These are phyloP conservation scores for Volvox carteri DNA, from an alignment of 163 green algal genomes.

Conservation along the genomic window DNA sequence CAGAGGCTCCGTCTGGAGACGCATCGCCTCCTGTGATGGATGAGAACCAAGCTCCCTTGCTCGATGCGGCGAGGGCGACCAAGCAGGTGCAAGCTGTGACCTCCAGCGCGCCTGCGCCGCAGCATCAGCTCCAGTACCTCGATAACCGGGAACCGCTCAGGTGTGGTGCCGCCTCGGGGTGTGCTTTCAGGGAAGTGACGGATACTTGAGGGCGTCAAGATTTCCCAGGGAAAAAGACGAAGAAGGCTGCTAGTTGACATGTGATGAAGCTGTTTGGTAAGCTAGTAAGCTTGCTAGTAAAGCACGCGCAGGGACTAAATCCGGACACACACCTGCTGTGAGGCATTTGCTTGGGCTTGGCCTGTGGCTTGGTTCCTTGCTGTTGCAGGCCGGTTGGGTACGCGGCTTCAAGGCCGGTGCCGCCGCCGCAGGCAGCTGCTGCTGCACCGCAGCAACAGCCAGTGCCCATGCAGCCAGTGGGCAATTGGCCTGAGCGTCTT, in stretches of 20 bases:
- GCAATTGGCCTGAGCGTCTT: conserved; percentile 57
- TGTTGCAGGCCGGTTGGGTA: conserved; percentile 20
- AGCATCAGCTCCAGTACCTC: neutral
- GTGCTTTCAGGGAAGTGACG: no score
- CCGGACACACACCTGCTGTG: no score
- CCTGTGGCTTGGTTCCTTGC: no score
- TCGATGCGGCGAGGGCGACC: conserved; percentile 19
- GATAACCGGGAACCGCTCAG: conserved; percentile 36
- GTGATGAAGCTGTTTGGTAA: no score
- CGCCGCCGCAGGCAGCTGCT: neutral
- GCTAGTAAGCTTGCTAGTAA: no score
- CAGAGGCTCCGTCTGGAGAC: neutral
- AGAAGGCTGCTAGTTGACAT: no score
- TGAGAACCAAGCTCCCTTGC: conserved; percentile 45
- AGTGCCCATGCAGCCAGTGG: conserved; percentile 15
- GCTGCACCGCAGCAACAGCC: conserved; percentile 2
- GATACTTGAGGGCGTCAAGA: no score
- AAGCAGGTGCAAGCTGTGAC: conserved; percentile 20
- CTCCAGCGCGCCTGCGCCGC: conserved; percentile 18
- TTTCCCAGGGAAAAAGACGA: no score
- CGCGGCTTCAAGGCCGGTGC: neutral
- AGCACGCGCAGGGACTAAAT: no score
- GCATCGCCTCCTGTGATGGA: conserved; percentile 2
- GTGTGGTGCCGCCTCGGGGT: no score
- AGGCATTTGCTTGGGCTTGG: no score